Evolutionary conservation across 768 basidiomycete genomes (phyloP), one percentile per base, ranked within the genome.

Genomic region (Podaxis rugospora): DNA sequence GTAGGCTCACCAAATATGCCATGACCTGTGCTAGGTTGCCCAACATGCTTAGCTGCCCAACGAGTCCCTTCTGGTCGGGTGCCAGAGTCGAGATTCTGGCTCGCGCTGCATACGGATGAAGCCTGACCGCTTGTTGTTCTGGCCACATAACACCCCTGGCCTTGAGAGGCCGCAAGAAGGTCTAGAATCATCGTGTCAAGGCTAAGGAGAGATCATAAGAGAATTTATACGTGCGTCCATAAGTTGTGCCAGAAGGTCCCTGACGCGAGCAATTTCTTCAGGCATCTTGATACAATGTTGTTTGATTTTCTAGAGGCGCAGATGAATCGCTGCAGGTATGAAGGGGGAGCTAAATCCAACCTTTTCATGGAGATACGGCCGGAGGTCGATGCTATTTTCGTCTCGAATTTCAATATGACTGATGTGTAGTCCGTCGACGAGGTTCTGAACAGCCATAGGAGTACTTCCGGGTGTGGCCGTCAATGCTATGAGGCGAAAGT

Each of bases 401-500:
- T 96, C 87, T 55, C 97, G 84, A 64, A 98, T 92, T 69, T 98
- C 96, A 60, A 99, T 95, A 61, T 87, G 85, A 66, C 94, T 94
- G 58, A 99, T 95, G 68, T 98, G 97, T 10, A 99, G 76, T 16
- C 88, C 87, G 69, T 98, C 93, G n/a, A 98, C 84, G 37, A 99
- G 85, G 4, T 74, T 77, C 72, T 99, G 97, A 2, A 98, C 88
- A n/a, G 87, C 87, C 37, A 94, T 92, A 1, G 89, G 85, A 47
- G 83, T 90, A 63, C 87, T 78, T 46, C 95, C 96, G 11, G 97
- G 97, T 5, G 97, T 99, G 1, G 97, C 97, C 4, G 94, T 98
- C 21, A 99, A 80, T 1, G 97, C 97, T 21, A 99, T 78, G 7
- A 98, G 78, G 14, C 97, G 87, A 69, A 96, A 95, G 72, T 95